Percentiles rank a stretch among this genome's conserved stretches.
Conservation (phyloP, 352 stramenopile genomes). For the Phytophthora pisi region DNA sequence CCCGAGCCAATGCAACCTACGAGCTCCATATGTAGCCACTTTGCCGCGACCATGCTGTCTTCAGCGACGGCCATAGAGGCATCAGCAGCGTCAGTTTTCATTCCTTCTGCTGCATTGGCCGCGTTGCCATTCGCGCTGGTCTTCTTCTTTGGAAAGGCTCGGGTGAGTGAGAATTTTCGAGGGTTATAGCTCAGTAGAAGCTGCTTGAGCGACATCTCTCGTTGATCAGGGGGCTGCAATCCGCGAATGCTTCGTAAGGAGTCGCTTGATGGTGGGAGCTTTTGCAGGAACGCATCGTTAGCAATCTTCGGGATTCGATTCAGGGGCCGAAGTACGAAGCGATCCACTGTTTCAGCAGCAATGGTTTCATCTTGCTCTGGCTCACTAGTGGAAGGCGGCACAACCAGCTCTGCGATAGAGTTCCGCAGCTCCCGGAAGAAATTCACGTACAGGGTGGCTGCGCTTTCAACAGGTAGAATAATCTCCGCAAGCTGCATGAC, state of each 20-base stretch:
- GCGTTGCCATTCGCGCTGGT: slow-evolving; percentile 5
- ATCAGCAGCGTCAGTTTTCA: slow-evolving; percentile 3
- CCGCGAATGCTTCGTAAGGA: slow-evolving; percentile 52
- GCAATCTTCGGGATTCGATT: slow-evolving; percentile 59
- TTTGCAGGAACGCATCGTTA: slow-evolving; percentile 56
- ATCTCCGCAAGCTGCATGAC: slow-evolving; percentile 69
- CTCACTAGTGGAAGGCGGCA: slow-evolving; percentile 15
- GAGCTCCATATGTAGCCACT: slow-evolving; percentile 26
- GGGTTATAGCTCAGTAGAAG: slow-evolving; percentile 75
- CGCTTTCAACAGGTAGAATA: slow-evolving; percentile 64
- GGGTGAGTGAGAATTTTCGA: slow-evolving; percentile 70
- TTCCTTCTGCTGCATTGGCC: slow-evolving; percentile 9
- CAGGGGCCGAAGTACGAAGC: slow-evolving; percentile 39
- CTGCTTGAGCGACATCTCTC: slow-evolving; percentile 78
- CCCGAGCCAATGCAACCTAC: slow-evolving; percentile 27
- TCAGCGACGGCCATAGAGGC: slow-evolving; percentile 3
- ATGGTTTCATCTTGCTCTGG: slow-evolving; percentile 26
- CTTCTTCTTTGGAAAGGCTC: slow-evolving; percentile 51
- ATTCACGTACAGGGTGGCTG: slow-evolving; percentile 39
- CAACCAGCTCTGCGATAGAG: slow-evolving; percentile 38
- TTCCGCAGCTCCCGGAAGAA: slow-evolving; percentile 72
- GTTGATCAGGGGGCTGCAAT: slow-evolving; percentile 50
- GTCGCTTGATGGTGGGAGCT: slow-evolving; percentile 52
- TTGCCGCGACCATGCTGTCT: slow-evolving; percentile 21
- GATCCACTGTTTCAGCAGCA: slow-evolving; percentile 13